Base-by-base conservation (phyloP, 1,284 basidiomycete genomes). In the Pholiota adiposa region DNA sequence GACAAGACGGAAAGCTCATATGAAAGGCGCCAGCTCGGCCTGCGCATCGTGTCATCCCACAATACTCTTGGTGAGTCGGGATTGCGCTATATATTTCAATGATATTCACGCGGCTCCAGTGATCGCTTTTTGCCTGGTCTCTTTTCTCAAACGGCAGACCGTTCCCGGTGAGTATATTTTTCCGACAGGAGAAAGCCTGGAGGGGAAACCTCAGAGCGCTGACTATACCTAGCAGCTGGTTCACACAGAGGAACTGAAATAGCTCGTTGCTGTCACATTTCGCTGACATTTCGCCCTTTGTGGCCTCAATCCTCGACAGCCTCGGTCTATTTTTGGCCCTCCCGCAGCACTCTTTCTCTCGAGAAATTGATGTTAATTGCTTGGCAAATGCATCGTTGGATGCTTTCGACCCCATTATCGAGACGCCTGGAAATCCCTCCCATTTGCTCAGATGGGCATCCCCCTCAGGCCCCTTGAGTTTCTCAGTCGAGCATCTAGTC, bases 261-360 rank as follows among this genome's bases (percentile, higher is more conserved):
- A 56, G 59, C 56, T 21, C 48, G 18, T 51, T 23, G 29, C 40
- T 49, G 56, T 55, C 58, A 56, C 31, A 51, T 19, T 23, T 56
- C 38, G 57, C 57, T 58, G 48, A 56, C 58, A 29, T 21, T 18
- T 27, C 14, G n/a, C 44, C 48, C n/a, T 29, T 40, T 51, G 48
- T 27, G 46, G 27, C 31, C 18, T 44, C 51, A 18, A 25, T 58
- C 36, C 25, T 53, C 51, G 4, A 25, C 36, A 41, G 12, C 51
- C 50, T 52, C 50, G 40, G 54, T 46, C 59, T 57, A 59, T 61
- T 46, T 56, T 57, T 63, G 61, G 52, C 41, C 34, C 54, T 54
- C 31, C 59, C 63, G 63, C 63, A 65, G 61, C 61, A 59, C 4
- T 23, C 31, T 40, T 61, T 61, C 56, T 46, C 59, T 59, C 54